Percentiles rank a stretch among this genome's conserved stretches.
phyloP scores from a whole-genome alignment of 176 grass and related monocot genomes.

The Eremochloa ophiuroides region DNA sequence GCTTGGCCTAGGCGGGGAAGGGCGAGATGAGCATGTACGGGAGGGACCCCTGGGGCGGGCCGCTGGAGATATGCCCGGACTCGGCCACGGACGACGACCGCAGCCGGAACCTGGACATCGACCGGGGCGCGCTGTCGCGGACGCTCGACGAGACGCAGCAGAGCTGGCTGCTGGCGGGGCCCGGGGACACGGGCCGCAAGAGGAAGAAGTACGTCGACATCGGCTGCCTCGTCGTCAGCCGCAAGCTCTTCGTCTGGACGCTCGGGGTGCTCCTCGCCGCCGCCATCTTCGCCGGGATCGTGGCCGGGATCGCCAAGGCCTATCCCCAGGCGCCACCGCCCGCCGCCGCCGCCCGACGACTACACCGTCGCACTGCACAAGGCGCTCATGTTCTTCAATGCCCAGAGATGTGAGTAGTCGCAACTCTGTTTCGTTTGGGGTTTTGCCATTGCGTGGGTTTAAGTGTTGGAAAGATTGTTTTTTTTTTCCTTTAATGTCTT shows the following conservation, averaged over 20 bases:
- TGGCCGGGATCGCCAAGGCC: slow-evolving; percentile 67
- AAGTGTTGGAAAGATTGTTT: background rate
- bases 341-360: slow-evolving; percentile 61
- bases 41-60: slow-evolving; percentile 89
- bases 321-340: slow-evolving; percentile 51
- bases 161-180: slow-evolving; percentile 88
- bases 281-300: slow-evolving; percentile 50
- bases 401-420: slow-evolving; percentile 71
- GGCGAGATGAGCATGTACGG: slow-evolving; percentile 87
- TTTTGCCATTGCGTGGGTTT: background rate
- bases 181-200: slow-evolving; percentile 73
- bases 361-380: slow-evolving; percentile 82
- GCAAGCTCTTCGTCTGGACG: slow-evolving; percentile 71
- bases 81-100: slow-evolving; percentile 96
- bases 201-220: slow-evolving; percentile 90
- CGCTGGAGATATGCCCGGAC: slow-evolving; percentile 80
- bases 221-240: slow-evolving; percentile 86
- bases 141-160: slow-evolving; percentile 94
- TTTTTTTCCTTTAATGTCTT: background rate
- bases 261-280: slow-evolving; percentile 55
- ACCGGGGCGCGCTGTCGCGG: slow-evolving; percentile 73
- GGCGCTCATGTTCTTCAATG: slow-evolving; percentile 97
- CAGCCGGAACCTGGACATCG: slow-evolving; percentile 87
- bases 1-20: background rate
- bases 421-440: background rate